phyloP scores from a whole-genome alignment of 2,329 filamentous ascomycete genomes.

The Aschersonia sp. region DNA sequence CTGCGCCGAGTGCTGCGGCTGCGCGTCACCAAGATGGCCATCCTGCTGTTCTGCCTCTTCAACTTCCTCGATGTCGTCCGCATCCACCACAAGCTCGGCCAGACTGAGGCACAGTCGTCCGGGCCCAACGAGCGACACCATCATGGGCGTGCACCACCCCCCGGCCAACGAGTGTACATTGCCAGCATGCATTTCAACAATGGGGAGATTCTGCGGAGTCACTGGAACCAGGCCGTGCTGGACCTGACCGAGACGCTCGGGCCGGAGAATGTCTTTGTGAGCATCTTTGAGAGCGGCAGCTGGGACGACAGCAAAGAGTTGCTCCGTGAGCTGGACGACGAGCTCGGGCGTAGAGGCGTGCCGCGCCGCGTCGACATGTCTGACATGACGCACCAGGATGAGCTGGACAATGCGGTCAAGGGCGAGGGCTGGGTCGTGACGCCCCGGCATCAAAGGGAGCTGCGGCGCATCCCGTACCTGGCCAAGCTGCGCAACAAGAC shows the following conservation, averaged over 20 bases:
- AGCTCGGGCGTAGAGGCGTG: conserved; percentile 37
- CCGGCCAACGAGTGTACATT: conserved; percentile 43
- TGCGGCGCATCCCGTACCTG: conserved; percentile 55
- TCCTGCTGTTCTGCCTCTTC: conserved; percentile 19
- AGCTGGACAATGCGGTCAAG: conserved; percentile 27
- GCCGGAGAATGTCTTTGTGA: conserved; percentile 50
- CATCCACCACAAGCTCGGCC: conserved; percentile 18
- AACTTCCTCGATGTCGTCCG: conserved; percentile 24
- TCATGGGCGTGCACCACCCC: background rate
- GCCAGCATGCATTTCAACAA: conserved; percentile 57
- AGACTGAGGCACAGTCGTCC: conserved; percentile 11
- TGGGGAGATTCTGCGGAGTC: conserved; percentile 39
- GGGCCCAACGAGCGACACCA: conserved; percentile 1
- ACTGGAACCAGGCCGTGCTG: conserved; percentile 49
- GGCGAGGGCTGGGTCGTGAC: conserved; percentile 50
- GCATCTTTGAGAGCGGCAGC: conserved; percentile 53
- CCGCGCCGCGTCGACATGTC: conserved; percentile 40
- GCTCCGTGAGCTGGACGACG: conserved; percentile 38
- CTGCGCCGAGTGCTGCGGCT: conserved; percentile 22
- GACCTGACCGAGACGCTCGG: conserved; percentile 42
- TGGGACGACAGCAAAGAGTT: conserved; percentile 53
- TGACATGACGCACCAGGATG: conserved; percentile 42
- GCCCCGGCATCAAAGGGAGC: conserved; percentile 33
- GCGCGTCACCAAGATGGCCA: conserved; percentile 17
- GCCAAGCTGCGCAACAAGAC: conserved; percentile 48